These are phyloP conservation scores for Wickerhamiella occidentalis DNA, from an alignment of 805 yeast species.

Conservation along the genomic window DNA sequence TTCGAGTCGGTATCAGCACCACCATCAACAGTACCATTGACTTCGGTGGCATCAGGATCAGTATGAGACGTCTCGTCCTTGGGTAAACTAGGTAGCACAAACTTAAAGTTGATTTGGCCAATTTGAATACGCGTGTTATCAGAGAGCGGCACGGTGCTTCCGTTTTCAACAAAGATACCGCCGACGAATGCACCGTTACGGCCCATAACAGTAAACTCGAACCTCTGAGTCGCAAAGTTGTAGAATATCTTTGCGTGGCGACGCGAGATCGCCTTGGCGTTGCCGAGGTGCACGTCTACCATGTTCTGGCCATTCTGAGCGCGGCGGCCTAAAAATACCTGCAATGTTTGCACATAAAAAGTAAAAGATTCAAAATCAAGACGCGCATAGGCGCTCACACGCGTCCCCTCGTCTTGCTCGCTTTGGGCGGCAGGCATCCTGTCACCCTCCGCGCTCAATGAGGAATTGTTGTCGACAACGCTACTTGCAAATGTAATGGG, in stretches of 20 bases:
- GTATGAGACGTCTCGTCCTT: slow-evolving; percentile 10
- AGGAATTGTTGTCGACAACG: slow-evolving; percentile 4
- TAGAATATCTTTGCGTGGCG: slow-evolving; percentile 92
- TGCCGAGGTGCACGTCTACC: slow-evolving; percentile 73
- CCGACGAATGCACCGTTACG: slow-evolving; percentile 96
- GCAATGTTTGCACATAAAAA: slow-evolving; percentile 91
- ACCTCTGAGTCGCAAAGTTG: slow-evolving; percentile 90
- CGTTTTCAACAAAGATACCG: slow-evolving; percentile 77
- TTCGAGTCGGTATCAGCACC: slow-evolving; percentile 3
- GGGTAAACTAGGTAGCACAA: slow-evolving; percentile 52
- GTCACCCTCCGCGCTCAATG: background rate
- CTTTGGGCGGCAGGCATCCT: background rate
- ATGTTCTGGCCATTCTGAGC: slow-evolving; percentile 52
- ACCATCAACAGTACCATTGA: slow-evolving; percentile 13
- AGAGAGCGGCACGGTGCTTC: slow-evolving; percentile 75
- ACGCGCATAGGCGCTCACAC: slow-evolving; percentile 35
- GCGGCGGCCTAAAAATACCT: slow-evolving; percentile 83
- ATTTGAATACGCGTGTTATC: slow-evolving; percentile 72
- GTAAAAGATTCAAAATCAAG: slow-evolving; percentile 87
- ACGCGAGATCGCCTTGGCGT: slow-evolving; percentile 85
- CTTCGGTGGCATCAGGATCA: slow-evolving; percentile 10
- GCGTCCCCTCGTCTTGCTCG: slow-evolving; percentile 20
- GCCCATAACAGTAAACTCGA: slow-evolving; percentile 83
- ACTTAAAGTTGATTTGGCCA: slow-evolving; percentile 81
- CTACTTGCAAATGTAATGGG: slow-evolving; percentile 12